Evolutionary conservation across 1,139 yeast genomes (phyloP).

Genomic region (Scheffersomyces illinoinensis): DNA sequence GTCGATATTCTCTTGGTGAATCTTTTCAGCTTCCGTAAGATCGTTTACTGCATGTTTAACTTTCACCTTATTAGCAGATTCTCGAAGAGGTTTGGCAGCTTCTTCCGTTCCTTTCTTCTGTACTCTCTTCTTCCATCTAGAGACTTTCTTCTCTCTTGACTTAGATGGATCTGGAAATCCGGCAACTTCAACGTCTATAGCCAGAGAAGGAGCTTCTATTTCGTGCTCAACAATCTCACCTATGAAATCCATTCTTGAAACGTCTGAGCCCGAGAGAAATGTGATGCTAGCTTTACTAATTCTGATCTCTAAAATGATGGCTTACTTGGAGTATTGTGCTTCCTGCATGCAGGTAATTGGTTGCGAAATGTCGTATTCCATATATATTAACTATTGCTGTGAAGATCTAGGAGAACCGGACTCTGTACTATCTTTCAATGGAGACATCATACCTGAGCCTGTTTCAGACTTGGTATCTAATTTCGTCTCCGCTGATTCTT

Average conservation of each 20-base stretch:
- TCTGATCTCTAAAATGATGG: not conserved
- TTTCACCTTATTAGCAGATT: conserved; percentile 1
- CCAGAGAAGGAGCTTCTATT: conserved; percentile 32
- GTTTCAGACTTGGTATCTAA: not conserved
- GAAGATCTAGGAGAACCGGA: not conserved
- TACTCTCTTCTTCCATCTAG: conserved; percentile 24
- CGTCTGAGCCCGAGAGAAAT: not conserved
- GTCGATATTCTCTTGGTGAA: conserved; percentile 74
- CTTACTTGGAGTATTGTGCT: not conserved
- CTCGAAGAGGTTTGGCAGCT: conserved; percentile 1
- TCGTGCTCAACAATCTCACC: conserved; percentile 79
- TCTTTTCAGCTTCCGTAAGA: conserved; percentile 65
- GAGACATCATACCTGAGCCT: not conserved
- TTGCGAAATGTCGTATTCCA: not conserved
- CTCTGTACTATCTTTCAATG: not conserved
- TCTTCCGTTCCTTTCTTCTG: conserved; percentile 2
- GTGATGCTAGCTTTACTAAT: not conserved
- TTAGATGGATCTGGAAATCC: conserved; percentile 49
- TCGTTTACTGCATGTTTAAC: not conserved
- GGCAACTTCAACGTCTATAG: conserved; percentile 11
- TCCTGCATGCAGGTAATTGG: not conserved
- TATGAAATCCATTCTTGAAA: conserved; percentile 56
- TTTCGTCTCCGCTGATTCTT: not conserved
- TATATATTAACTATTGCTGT: not conserved
- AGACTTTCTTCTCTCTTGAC: conserved; percentile 21